phyloP scores from a whole-genome alignment of 345 rosid genomes.

The Aquilaria sinensis region DNA sequence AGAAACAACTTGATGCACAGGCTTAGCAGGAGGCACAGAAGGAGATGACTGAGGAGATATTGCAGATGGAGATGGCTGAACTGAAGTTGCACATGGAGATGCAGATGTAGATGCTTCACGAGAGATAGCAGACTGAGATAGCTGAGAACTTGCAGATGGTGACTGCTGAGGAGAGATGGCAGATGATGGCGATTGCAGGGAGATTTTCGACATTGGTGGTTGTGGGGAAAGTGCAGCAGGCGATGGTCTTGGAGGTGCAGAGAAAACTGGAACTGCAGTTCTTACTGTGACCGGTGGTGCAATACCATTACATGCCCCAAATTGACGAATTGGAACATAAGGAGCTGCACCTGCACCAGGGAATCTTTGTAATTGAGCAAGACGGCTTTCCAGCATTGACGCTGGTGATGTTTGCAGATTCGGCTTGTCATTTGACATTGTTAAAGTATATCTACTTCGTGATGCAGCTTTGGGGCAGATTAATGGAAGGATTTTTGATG shows the following conservation, averaged over 20 bases:
- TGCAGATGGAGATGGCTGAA: too few relatives aligned
- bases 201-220: slow-evolving; percentile 13
- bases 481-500: slow-evolving; percentile 89
- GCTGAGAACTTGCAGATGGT: slow-evolving; percentile 23
- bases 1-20: slow-evolving; percentile 17
- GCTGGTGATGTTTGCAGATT: slow-evolving; percentile 14
- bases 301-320: slow-evolving; percentile 53
- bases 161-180: slow-evolving; percentile 30
- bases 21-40: slow-evolving; percentile 34
- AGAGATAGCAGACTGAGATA: slow-evolving; percentile 26
- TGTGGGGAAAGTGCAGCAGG: slow-evolving; percentile 31
- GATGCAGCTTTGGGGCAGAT: slow-evolving; percentile 59
- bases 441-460: slow-evolving; percentile 44
- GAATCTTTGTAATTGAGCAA: slow-evolving; percentile 40
- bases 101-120: slow-evolving; percentile 6
- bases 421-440: slow-evolving; percentile 22
- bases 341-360: slow-evolving; percentile 75
- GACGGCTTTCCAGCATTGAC: slow-evolving; percentile 32
- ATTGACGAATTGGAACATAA: slow-evolving; percentile 72
- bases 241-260: slow-evolving; percentile 68
- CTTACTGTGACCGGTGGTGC: slow-evolving; percentile 92
- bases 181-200: slow-evolving; percentile 27
- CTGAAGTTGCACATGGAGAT: background rate
- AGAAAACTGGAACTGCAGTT: slow-evolving; percentile 68
- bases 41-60: slow-evolving; percentile 5